phyloP scores from a whole-genome alignment of 495 filamentous ascomycete genomes.

The Hypomontagnella monticulosa region DNA sequence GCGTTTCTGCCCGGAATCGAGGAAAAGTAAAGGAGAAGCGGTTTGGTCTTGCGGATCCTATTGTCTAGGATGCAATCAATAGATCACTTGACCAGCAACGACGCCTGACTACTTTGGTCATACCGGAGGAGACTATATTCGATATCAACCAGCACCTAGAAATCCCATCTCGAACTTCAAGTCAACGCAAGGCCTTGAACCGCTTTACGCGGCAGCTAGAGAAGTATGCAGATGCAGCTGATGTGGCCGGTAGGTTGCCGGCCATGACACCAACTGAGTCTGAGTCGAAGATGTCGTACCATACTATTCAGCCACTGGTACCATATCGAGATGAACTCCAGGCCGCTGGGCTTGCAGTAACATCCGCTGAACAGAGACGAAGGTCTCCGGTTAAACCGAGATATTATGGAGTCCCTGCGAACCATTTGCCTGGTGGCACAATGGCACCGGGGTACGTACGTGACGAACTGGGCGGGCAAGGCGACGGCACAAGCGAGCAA shows the following conservation, averaged over 20 bases:
- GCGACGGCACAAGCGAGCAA: conserved; percentile 6
- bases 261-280: conserved; percentile 45
- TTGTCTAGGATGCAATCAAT: conserved; percentile 49
- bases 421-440: conserved; percentile 11
- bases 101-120: conserved; percentile 47
- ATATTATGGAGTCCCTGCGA: not conserved
- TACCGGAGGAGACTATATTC: conserved; percentile 19
- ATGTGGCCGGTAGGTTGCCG: conserved; percentile 38
- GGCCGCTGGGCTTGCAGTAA: conserved; percentile 60
- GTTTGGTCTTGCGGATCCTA: conserved; percentile 44
- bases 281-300: conserved; percentile 48
- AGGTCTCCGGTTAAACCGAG: conserved; percentile 15
- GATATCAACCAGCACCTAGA: conserved; percentile 9
- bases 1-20: conserved; percentile 1
- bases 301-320: conserved; percentile 56
- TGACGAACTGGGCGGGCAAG: conserved; percentile 22
- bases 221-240: conserved; percentile 49
- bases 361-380: conserved; percentile 55
- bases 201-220: conserved; percentile 55
- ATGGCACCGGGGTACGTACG: not conserved
- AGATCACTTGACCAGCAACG: conserved; percentile 51
- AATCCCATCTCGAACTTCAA: conserved; percentile 47
- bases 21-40: conserved; percentile 34
- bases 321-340: conserved; percentile 58
- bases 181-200: conserved; percentile 49